phyloP scores from a whole-genome alignment of 768 basidiomycete species.

The Mycena floridula region DNA sequence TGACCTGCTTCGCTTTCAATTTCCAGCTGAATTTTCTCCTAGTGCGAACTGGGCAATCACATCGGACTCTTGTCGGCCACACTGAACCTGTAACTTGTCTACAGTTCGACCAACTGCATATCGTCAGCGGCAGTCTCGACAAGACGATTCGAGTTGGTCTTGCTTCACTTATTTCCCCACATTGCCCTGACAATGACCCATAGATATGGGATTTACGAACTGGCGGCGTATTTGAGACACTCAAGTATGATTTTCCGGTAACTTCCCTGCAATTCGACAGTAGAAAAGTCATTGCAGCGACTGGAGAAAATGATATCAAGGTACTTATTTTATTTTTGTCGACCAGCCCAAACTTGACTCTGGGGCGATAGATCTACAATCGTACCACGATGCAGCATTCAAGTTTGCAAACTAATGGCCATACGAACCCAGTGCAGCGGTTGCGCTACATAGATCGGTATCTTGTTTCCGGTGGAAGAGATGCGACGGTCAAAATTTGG shows the following conservation, averaged over 20 bases:
- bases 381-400: conserved; percentile 89
- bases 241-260: conserved; percentile 86
- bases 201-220: conserved; percentile 97
- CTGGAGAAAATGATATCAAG: conserved; percentile 91
- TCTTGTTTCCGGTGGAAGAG: conserved; percentile 84
- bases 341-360: conserved; percentile 1
- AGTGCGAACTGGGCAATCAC: conserved; percentile 98
- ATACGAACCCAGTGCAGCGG: conserved; percentile 80
- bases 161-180: not conserved
- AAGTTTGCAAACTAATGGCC: conserved; percentile 84
- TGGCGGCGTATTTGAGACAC: conserved; percentile 81
- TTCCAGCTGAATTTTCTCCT: conserved; percentile 4
- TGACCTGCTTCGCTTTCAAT: conserved; percentile 12
- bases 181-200: conserved; percentile 1
- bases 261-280: conserved; percentile 93
- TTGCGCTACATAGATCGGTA: conserved; percentile 97
- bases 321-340: conserved; percentile 29
- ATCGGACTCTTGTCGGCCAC: conserved; percentile 88
- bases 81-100: conserved; percentile 90
- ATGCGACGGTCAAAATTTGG: conserved; percentile 88
- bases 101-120: conserved; percentile 94
- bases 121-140: conserved; percentile 90
- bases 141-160: conserved; percentile 78
- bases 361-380: conserved; percentile 71
- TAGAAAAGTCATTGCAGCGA: conserved; percentile 86